Evolutionary conservation across 441 rosid genomes (phyloP), one percentile per base, ranked within the genome.

Genomic region (Adansonia madagascariensis): DNA sequence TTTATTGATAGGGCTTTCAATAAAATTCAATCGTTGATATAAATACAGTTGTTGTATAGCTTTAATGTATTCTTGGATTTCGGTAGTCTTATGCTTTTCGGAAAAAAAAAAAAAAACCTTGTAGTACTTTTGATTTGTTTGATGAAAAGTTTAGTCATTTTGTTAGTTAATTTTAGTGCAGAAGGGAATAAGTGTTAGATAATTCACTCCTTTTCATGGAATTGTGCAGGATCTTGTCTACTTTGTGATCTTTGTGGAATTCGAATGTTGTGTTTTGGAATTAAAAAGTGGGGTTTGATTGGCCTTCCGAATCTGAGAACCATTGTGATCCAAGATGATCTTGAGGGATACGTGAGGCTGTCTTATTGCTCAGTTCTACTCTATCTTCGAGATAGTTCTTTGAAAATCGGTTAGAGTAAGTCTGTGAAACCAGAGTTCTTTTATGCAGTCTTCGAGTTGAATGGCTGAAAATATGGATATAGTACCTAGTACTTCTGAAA

Each of bases 401-500:
- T 77, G 10, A 88, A 86, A 80, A 74, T 87, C 68, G 91, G 94
- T 70, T 91, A 86, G 83, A 68, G 24, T 56, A 55, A 65, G 20
- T 65, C 66, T 68, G 71, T 5, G 7, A 50, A 60, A 66, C 27
- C 17, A 24, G 52, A 53, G 80, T 71, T 69, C 9, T 74, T 76
- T 77, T 35, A 22, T 72, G 24, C 74, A 63, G 72, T 61, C 7
- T 71, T 79, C 72, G 71, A 75, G 74, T 78, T 70, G 77, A 70
- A 78, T 81, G 14, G 18, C 2, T 18, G 75, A n/a, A 35, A 65
- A 72, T 77, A 91, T 91, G 91, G 86, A 88, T 82, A 22, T 71
- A 8, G 39, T 70, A 35, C 69, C 86, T 27, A 83, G 80, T 72
- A 82, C 86, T 50, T 85, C 85, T 77, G 97, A 92, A 80, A 92